A percentile compares a stretch with the other conserved stretches of the same genome.
Evolutionary conservation across 148 eudicot genomes (phyloP).

Genomic region (Camellia japonica): DNA sequence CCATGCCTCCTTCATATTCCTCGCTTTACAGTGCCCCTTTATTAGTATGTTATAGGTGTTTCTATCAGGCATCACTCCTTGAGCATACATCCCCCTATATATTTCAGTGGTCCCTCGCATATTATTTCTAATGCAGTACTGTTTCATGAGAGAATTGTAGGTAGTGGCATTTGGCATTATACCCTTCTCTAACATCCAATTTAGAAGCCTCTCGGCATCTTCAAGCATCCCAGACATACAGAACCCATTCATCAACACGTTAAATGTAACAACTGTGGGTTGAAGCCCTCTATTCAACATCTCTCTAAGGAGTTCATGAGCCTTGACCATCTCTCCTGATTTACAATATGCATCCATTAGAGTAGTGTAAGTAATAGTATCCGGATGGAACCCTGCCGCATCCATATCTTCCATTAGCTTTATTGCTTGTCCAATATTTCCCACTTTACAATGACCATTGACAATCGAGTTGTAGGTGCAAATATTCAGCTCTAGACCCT

Average conservation of each 20-base stretch:
- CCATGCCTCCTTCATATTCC: conserved; percentile 95
- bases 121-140: conserved; percentile 65
- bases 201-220: conserved; percentile 72
- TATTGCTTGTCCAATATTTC: conserved; percentile 64
- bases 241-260: conserved; percentile 86
- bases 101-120: conserved; percentile 57
- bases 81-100: conserved; percentile 61
- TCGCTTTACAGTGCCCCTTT: conserved; percentile 89
- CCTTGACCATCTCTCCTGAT: conserved; percentile 62
- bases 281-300: conserved; percentile 76
- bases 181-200: conserved; percentile 87
- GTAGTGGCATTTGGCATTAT: conserved; percentile 75
- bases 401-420: conserved; percentile 77
- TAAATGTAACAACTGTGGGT: conserved; percentile 89
- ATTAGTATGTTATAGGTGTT: conserved; percentile 78
- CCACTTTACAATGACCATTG: conserved; percentile 77
- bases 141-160: conserved; percentile 86
- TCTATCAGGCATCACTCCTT: conserved; percentile 61
- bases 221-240: conserved; percentile 82
- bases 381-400: conserved; percentile 63
- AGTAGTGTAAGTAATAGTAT: conserved; percentile 77
- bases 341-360: conserved; percentile 93
- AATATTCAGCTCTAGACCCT: conserved; percentile 73
- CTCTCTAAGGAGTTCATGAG: conserved; percentile 63
- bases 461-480: conserved; percentile 76